A percentile compares a stretch with the other conserved stretches of the same genome.
Conservation (phyloP, 1,284 basidiomycete genomes). For the Apiotrichum domesticum region DNA sequence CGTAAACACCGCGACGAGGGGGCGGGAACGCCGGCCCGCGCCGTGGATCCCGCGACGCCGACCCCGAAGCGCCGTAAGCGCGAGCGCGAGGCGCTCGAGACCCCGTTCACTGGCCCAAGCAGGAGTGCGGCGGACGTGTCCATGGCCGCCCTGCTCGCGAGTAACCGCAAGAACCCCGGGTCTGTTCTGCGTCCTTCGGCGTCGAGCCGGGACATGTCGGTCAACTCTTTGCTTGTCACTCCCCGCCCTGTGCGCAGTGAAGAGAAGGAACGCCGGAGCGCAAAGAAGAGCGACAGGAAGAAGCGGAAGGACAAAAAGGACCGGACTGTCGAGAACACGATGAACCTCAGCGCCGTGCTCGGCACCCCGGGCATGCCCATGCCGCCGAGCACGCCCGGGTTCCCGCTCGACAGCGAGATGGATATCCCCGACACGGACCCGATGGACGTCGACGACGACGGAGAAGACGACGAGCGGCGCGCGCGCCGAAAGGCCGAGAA, state of each 20-base stretch:
- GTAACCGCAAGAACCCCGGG: not conserved
- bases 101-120: slow-evolving; percentile 1
- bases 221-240: not conserved
- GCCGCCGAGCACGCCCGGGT: not conserved
- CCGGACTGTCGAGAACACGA: slow-evolving; percentile 1
- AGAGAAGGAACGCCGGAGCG: not conserved
- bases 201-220: not conserved
- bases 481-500: slow-evolving; percentile 3
- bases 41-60: not conserved
- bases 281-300: not conserved
- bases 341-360: not conserved
- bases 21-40: not conserved
- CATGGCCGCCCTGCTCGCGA: not conserved
- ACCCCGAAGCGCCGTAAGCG: not conserved
- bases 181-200: not conserved
- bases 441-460: not conserved
- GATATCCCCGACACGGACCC: not conserved
- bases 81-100: not conserved
- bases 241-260: not conserved
- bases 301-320: not conserved
- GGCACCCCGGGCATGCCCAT: not conserved
- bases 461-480: not conserved
- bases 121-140: slow-evolving; percentile 1
- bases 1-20: not conserved
- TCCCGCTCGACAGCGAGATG: not conserved